These are phyloP conservation scores for Neonectria sp. DNA, from an alignment of 2,329 filamentous ascomycete species.

Conservation along the genomic window DNA sequence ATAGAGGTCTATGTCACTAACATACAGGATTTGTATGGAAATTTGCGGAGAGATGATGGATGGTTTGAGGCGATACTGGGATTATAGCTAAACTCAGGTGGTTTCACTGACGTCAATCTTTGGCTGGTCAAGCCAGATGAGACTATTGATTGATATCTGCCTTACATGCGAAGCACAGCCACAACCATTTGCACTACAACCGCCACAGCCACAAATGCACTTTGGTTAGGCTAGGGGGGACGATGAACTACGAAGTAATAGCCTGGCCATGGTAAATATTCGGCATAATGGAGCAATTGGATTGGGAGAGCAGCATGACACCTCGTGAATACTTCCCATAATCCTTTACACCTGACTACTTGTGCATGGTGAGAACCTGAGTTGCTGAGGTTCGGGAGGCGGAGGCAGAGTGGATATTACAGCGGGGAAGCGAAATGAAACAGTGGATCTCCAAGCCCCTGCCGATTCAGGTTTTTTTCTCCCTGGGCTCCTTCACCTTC, in stretches of 20 bases:
- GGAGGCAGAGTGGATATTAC: background rate
- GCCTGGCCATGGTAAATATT: too few species aligned
- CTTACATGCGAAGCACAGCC: background rate
- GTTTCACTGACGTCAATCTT: background rate
- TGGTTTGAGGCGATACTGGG: background rate
- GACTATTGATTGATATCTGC: conserved; percentile 1
- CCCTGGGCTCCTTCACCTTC: background rate
- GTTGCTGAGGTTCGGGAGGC: background rate
- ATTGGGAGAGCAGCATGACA: background rate
- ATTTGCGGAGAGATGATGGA: background rate
- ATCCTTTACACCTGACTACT: background rate
- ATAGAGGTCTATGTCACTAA: background rate
- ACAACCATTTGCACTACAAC: background rate
- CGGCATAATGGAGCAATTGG: too few species aligned
- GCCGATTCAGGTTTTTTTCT: background rate
- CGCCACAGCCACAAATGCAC: background rate
- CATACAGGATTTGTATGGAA: background rate
- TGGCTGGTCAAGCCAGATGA: background rate
- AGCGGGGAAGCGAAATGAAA: background rate
- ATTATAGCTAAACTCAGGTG: background rate
- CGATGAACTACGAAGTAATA: too few species aligned
- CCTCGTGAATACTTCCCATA: background rate
- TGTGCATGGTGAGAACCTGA: background rate
- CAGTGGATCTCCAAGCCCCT: conserved; percentile 1
- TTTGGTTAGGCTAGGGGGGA: background rate